Evolutionary conservation across 2,329 filamentous ascomycete genomes (phyloP).

Genomic region (Aspergillus sp.): DNA sequence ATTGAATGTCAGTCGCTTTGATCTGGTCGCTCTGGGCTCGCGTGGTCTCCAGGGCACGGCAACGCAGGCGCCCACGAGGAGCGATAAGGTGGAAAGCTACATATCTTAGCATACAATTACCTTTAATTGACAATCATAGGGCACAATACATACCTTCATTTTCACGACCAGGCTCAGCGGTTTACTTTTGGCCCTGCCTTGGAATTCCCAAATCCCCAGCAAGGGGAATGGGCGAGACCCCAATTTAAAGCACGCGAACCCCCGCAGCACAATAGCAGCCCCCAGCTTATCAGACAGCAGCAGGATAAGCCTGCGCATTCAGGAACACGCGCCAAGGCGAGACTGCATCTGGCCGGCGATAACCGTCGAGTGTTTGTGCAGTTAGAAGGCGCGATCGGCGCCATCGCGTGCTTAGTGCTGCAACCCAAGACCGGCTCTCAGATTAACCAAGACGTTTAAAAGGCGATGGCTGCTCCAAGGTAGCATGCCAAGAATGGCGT

Average conservation of each 20-base stretch:
- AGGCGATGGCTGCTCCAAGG: no score
- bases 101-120: background rate
- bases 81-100: slow-evolving; percentile 6
- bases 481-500: no score
- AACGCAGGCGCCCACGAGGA: slow-evolving; percentile 27
- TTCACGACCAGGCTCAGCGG: background rate
- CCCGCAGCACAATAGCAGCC: background rate
- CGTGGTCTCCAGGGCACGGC: slow-evolving; percentile 55
- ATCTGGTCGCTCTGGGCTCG: slow-evolving; percentile 57
- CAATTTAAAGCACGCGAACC: background rate
- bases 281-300: slow-evolving; percentile 1
- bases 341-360: background rate
- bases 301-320: background rate
- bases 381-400: slow-evolving; percentile 1
- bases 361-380: background rate
- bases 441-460: no score
- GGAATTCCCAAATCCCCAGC: no score
- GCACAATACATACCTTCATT: slow-evolving; percentile 12
- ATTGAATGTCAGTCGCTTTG: slow-evolving; percentile 60
- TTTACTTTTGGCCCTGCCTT: background rate
- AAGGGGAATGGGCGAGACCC: background rate
- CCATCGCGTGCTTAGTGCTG: slow-evolving; percentile 4
- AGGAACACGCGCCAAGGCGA: slow-evolving; percentile 6
- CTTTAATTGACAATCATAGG: background rate
- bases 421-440: slow-evolving; percentile 9